Evolutionary conservation across 305 asterid genomes (phyloP), one percentile per base, ranked within the genome.

Genomic region (Fraxinus sp.): DNA sequence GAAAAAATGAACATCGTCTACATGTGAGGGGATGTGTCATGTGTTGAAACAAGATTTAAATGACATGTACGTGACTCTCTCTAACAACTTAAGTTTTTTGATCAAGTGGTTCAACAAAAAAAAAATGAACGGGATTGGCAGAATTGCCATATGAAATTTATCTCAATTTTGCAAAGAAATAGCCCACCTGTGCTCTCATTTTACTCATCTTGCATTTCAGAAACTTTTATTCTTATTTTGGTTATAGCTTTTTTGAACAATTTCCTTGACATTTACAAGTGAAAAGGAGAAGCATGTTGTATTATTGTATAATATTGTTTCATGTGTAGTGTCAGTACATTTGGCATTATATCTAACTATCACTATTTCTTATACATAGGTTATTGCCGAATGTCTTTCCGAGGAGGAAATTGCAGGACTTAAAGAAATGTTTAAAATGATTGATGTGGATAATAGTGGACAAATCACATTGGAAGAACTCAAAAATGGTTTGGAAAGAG

Each of bases 381-480:
- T 66, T 66, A 66, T 66, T 22, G 79, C 79, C 2, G 79, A 76
- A n/a, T 5, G 8, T 76, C 64, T 76, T 22, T 76, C 79, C 0
- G 79, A 76, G 20, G 79, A 76, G 37, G 79, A 76, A 46, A 76
- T 76, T 44, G 78, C 78, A 18, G 78, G 78, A 7, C 59, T 74
- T 22, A 74, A 74, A 74, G 55, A 74, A 74, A 74, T 74, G 78
- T 74, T 74, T 28, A 66, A 66, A 66, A 66, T 66, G 74, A 66
- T 28, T 26, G 74, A 66, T 0, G 39, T 68, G 74, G 78, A 74
- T 37, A 74, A 39, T 74, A 74, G 78, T 74, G 78, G 78, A 18
- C 79, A 76, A 11, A 76, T 76, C 66, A 76, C 79, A 1, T 55
- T 44, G 10, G 79, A 76, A 39, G 79, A 76, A 46, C 24, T 46